Evolutionary conservation across 257 asterid species (phyloP).

Genomic region (Primulina huaijiensis): DNA sequence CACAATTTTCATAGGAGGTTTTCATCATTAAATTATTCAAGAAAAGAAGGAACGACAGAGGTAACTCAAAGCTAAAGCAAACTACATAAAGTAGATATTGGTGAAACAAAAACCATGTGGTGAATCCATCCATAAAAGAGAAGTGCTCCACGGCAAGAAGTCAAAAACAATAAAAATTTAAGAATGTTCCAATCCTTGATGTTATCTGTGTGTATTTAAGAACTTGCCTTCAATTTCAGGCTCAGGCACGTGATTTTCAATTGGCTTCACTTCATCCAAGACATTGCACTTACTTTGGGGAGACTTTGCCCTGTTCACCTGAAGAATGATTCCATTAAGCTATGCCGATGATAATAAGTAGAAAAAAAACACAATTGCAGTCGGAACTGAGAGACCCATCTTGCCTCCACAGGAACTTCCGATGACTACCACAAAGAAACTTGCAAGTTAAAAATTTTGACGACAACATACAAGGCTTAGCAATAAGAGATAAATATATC

Average conservation of each 20-base stretch:
- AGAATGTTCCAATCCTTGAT: slow-evolving; percentile 4
- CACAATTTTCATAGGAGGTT: not conserved
- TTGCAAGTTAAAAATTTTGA: not conserved
- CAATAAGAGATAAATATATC: not conserved
- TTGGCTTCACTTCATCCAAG: slow-evolving; percentile 30
- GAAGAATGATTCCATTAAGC: slow-evolving; percentile 22
- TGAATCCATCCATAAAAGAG: not conserved
- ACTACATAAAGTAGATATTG: not conserved
- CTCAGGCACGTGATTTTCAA: slow-evolving; percentile 38
- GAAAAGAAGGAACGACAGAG: not conserved
- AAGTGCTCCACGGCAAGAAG: not conserved
- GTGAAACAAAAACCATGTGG: not conserved
- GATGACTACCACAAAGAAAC: not conserved
- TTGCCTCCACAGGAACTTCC: not conserved
- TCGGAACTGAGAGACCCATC: slow-evolving; percentile 3
- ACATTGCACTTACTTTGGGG: slow-evolving; percentile 35
- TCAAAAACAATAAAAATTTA: not conserved
- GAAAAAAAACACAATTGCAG: not conserved
- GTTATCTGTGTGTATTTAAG: slow-evolving; percentile 1
- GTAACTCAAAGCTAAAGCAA: no score
- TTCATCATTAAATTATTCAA: not conserved
- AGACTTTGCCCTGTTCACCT: slow-evolving; percentile 71
- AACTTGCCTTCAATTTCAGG: slow-evolving; percentile 48
- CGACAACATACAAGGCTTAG: not conserved
- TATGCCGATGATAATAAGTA: not conserved